Evolutionary conservation across 2,329 filamentous ascomycete genomes (phyloP).

Genomic region (Penicillium sp.): DNA sequence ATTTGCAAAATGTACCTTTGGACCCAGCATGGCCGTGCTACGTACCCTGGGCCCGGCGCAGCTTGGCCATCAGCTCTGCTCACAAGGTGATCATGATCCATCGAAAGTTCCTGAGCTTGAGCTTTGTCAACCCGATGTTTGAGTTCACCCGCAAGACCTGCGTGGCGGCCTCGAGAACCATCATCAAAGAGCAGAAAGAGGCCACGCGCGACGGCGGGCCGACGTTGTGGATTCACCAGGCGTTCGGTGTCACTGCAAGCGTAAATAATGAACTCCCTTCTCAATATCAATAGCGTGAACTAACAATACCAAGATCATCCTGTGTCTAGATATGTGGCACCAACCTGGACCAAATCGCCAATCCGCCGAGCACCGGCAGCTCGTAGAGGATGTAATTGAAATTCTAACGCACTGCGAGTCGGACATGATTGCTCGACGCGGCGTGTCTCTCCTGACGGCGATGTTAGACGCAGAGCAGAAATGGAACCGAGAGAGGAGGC

Average conservation of each 20-base stretch:
- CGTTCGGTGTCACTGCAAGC: slow-evolving; percentile 42
- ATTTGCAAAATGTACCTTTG: slow-evolving; percentile 33
- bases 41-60: slow-evolving; percentile 41
- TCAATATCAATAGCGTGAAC: not conserved
- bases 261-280: slow-evolving; percentile 5
- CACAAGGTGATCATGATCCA: slow-evolving; percentile 51
- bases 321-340: slow-evolving; percentile 41
- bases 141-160: slow-evolving; percentile 45
- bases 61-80: slow-evolving; percentile 39
- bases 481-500: not conserved
- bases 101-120: slow-evolving; percentile 43
- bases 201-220: slow-evolving; percentile 38
- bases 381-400: slow-evolving; percentile 21
- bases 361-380: slow-evolving; percentile 17
- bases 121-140: slow-evolving; percentile 44
- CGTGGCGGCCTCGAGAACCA: slow-evolving; percentile 41
- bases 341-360: slow-evolving; percentile 21
- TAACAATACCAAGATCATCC: slow-evolving; percentile 29
- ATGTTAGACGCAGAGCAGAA: slow-evolving; percentile 15
- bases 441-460: slow-evolving; percentile 16
- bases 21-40: slow-evolving; percentile 42
- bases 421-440: slow-evolving; percentile 27
- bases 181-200: slow-evolving; percentile 40
- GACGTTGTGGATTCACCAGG: slow-evolving; percentile 45
- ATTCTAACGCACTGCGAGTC: slow-evolving; percentile 21